Base-by-base conservation (phyloP, 441 rosid genomes). In the Bruguiera hainesii region DNA sequence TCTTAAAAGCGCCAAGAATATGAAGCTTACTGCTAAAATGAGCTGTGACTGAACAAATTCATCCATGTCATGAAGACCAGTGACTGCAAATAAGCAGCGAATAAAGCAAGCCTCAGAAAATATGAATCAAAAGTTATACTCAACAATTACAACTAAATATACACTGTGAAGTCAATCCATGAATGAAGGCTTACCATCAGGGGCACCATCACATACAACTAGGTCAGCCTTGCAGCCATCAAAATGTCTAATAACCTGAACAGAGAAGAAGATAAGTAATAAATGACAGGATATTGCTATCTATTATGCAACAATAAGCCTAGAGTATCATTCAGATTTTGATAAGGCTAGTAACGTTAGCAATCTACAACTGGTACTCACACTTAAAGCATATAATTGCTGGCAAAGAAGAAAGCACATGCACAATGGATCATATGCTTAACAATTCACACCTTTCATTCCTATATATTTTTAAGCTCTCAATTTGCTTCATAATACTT, bases 61-160 rank as follows among this genome's bases (percentile, higher is more conserved):
- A 82, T 95, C 98, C 98, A 95, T 89, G 80, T 92, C 99, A 73
- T 92, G 99, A 78, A 92, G 96, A 75, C 98, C 98, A 4, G 98
- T 92, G 61, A 95, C 99, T 92, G 81, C 78, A 79, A 81, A 75
- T 56, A 61, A 75, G 42, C 66, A 80, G 13, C 9, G 50, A 70
- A 46, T 13, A 71, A 53, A 71, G 42, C 39, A 65, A 71, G 65
- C 56, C 62, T 67, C 49, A 50, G 53, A 58, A 74, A 62, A 56
- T 51, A 46, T 21, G 66, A 70, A 46, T 29, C 31, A 63, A 53
- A 53, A 21, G 28, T 21, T 9, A 53, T 10, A 13, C 7, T 53
- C 29, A 53, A 53, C 29, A 10, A 20, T 23, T 39, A 39, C 48
- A 21, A 29, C 3, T 10, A 10, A 53, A 53, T 53, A 23, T 53